Conservation (phyloP, 73 alveolate species). For the Loxodes magnus region DNA sequence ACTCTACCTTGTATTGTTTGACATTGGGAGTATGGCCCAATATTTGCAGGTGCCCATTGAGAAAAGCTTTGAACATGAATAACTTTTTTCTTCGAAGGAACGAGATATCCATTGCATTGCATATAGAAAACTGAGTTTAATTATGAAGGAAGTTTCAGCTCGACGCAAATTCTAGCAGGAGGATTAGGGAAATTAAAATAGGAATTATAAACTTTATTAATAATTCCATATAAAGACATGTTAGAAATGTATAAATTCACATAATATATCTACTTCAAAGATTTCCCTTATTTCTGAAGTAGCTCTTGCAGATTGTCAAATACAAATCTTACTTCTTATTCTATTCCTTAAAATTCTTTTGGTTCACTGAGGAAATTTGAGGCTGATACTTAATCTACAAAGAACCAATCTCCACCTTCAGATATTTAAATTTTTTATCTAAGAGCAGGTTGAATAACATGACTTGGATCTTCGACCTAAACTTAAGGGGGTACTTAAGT, state of each 20-base stretch:
- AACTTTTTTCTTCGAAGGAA: slow-evolving; percentile 10
- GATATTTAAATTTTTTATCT: neutral
- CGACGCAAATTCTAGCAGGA: slow-evolving; percentile 42
- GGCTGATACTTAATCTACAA: neutral
- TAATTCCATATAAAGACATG: slow-evolving; percentile 18
- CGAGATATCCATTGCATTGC: too few species aligned
- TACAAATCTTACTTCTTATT: slow-evolving; percentile 11
- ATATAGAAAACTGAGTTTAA: too few species aligned
- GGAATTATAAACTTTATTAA: slow-evolving; percentile 28
- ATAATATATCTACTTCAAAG: slow-evolving; percentile 9
- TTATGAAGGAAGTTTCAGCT: too few species aligned
- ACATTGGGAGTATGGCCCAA: slow-evolving; percentile 56
- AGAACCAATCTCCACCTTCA: neutral
- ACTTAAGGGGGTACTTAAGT: neutral
- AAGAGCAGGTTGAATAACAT: neutral
- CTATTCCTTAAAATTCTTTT: slow-evolving; percentile 1
- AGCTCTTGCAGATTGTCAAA: slow-evolving; percentile 2
- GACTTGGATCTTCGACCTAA: neutral
- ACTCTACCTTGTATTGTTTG: neutral
- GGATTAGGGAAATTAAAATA: slow-evolving; percentile 39
- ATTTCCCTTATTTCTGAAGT: slow-evolving; percentile 2
- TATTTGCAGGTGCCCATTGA: slow-evolving; percentile 59
- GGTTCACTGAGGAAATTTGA: neutral
- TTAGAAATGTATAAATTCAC: slow-evolving; percentile 17
- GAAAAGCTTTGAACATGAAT: slow-evolving; percentile 46